Conservation (phyloP, 2,329 filamentous ascomycete genomes). For the Ophiosphaerella narmari region DNA sequence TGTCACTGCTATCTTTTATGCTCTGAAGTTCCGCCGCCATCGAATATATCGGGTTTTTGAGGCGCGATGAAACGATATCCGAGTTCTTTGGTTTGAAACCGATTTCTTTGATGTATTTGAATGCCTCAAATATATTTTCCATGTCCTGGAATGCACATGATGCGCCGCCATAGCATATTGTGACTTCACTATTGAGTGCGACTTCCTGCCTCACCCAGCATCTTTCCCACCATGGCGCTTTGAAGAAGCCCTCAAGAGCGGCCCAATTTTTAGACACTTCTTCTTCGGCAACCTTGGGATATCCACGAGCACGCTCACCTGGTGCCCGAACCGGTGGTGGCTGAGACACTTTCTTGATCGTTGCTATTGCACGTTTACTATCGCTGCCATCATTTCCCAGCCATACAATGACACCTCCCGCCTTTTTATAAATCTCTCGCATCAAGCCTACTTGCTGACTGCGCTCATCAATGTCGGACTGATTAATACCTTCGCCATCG, state of each 20-base stretch:
- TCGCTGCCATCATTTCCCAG: slow-evolving; percentile 11
- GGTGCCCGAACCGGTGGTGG: slow-evolving; percentile 5
- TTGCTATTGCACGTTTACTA: slow-evolving; percentile 7
- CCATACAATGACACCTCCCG: slow-evolving; percentile 9
- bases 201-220: slow-evolving; percentile 7
- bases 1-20: not conserved
- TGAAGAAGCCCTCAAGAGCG: slow-evolving; percentile 1
- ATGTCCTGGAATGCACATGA: not conserved
- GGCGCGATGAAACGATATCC: no score
- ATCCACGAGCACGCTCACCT: slow-evolving; percentile 5
- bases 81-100: no score
- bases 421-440: slow-evolving; percentile 10
- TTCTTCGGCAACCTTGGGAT: slow-evolving; percentile 1
- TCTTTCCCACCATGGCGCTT: slow-evolving; percentile 6
- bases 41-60: not conserved
- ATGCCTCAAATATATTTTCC: not conserved
- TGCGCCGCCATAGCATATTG: not conserved
- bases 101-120: not conserved
- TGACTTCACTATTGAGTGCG: not conserved
- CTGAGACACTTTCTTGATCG: not conserved
- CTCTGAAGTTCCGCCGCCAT: slow-evolving; percentile 1
- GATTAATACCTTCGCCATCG: slow-evolving; percentile 8
- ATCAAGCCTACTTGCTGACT: slow-evolving; percentile 8
- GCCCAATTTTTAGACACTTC: slow-evolving; percentile 1
- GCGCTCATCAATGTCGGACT: slow-evolving; percentile 8